Evolutionary conservation across 441 rosid species (phyloP), one percentile per base, ranked within the genome.

Genomic region (Eutrema salsugineum): DNA sequence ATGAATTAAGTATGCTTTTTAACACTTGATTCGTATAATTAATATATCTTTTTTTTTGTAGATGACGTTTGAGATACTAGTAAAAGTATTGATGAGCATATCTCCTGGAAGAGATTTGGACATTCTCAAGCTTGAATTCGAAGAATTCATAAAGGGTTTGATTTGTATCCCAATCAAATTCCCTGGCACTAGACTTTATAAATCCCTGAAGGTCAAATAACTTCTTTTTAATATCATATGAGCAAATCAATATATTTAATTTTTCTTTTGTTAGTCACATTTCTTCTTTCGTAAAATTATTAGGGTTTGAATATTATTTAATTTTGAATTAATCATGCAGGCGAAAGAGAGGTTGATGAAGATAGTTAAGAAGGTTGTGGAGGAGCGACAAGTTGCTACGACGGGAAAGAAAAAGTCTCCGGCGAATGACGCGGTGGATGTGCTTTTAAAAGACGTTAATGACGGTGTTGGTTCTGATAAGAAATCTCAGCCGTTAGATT

Each of bases 101-200:
- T 81, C 80, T 43, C 85, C 84, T 11, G 90, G 88, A 24, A 86
- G 79, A 75, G 90, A 86, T 67, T 73, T 88, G 33, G 64, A 88
- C 73, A 76, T 63, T 54, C 68, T 88, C 30, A 83, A 83, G 73
- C 79, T 69, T 49, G 91, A 88, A 49, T 88, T 88, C 36, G 87
- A 81, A 75, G 91, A 88, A 69, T 86, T 85, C 74, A 84, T 88
- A 77, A 88, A 86, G 79, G 94, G 89, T 11, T 79, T 88, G 65
- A 88, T 88, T 59, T 88, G 91, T 69, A 76, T 88, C 28, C 94
- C 94, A 3, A 78, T 88, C 78, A 86, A 83, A 48, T 73, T 88
- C 76, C 94, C 94, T 4, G 91, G 94, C 50, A 88, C 88, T 22
- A 83, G 86, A 73, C 83, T 88, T 0, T 84, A 83, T 42, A 88